Evolutionary conservation across 1,139 yeast genomes (phyloP), one percentile per base, ranked within the genome.

Genomic region (Hemisphaericaspora xylanilytica): DNA sequence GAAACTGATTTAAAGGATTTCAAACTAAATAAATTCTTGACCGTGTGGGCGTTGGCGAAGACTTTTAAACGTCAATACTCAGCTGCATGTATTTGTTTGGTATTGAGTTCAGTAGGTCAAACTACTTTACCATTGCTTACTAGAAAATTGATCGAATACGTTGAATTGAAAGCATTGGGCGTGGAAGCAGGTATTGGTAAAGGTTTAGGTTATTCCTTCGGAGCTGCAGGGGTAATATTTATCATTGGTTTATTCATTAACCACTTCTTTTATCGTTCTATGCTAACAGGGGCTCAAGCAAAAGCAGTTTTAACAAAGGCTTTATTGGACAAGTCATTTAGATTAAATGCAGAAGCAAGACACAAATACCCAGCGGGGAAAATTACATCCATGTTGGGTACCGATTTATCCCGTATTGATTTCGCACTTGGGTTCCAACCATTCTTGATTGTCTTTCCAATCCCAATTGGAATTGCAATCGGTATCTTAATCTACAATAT

Each of bases 251-350:
- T 59, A 7, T 33, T 51, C 10, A 49, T 53, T 67, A 59, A 62
- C 41, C 66, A 63, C 41, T 52, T 55, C 35, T 55, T 65, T 42
- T 62, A 61, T 36, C 51, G 56, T 36, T 51, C 67, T 12, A 61
- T 58, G 54, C 41, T 60, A 37, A 49, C 59, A n/a, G 95, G 95
- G 47, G 84, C 83, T 12, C 81, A 81, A 52, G 76, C 75, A 20
- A 80, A 83, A 53, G 77, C 86, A 1, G 75, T 84, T 1, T 58
- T 86, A 35, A 80, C 84, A 2, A 81, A 82, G 43, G 81, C 85
- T 2, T 61, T 86, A 10, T 65, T 85, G 43, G 73, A 75, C 42
- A 88, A 88, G 56, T 73, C 90, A 12, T 73, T 85, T 47, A 68
- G 59, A 37, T 71, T 88, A 11, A 75, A 78, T 46, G 75, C 80